Percentiles rank a stretch among this genome's conserved stretches.
Conservation (phyloP, 257 asterid species). For the Solanum gandarillasii region DNA sequence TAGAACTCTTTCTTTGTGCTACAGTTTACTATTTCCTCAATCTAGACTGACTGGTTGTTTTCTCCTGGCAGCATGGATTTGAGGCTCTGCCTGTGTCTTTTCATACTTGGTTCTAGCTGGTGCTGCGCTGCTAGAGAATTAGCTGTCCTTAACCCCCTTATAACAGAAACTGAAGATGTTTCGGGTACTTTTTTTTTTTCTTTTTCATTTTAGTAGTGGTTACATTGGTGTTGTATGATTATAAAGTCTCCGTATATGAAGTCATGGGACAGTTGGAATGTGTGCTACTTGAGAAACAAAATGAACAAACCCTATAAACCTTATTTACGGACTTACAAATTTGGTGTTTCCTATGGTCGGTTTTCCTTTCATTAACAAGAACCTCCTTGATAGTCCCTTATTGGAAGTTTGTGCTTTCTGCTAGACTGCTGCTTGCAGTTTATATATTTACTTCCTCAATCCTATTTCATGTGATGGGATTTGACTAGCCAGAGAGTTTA, state of each 20-base stretch:
- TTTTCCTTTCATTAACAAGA: neutral
- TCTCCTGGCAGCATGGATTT: conserved; percentile 57
- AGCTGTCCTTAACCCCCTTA: conserved; percentile 8
- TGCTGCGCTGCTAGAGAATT: conserved; percentile 57
- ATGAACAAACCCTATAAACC: neutral
- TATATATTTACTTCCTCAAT: neutral
- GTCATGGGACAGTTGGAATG: neutral
- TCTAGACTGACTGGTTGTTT: neutral
- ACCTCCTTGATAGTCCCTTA: neutral
- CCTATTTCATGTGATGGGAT: neutral
- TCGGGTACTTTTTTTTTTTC: conserved; percentile 17
- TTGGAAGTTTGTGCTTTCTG: neutral
- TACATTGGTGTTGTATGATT: neutral
- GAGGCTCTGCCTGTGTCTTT: conserved; percentile 39
- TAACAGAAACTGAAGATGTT: conserved; percentile 9
- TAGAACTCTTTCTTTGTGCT: neutral
- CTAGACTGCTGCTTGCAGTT: neutral
- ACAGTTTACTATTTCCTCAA: neutral
- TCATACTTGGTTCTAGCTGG: conserved; percentile 36
- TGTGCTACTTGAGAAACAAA: neutral
- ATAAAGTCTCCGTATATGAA: neutral
- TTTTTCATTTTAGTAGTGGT: neutral
- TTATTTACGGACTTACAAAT: neutral
- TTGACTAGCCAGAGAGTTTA: neutral
- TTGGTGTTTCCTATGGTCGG: neutral